phyloP scores from a whole-genome alignment of 75 land plant genomes.

The Gnetum montanum region DNA sequence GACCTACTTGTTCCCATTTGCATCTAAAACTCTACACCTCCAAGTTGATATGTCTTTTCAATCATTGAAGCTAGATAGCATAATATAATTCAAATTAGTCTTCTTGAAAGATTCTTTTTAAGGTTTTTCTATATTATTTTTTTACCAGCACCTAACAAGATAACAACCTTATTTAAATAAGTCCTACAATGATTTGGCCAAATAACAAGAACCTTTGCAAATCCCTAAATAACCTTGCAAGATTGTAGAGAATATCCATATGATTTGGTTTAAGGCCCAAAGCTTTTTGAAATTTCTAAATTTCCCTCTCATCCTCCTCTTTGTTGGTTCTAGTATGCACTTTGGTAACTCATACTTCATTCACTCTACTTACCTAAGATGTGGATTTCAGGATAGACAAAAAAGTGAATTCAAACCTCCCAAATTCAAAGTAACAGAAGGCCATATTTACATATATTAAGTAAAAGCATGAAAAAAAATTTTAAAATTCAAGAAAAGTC shows the following conservation, averaged over 20 bases:
- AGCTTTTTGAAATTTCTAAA: slow-evolving; percentile 84
- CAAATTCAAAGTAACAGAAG: no score
- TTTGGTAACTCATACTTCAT: no score
- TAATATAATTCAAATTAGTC: slow-evolving; percentile 90
- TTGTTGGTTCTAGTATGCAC: no score
- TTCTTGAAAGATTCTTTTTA: slow-evolving; percentile 90
- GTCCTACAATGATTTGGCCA: slow-evolving; percentile 87
- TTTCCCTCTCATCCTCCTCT: slow-evolving; percentile 88
- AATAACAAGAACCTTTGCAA: slow-evolving; percentile 64
- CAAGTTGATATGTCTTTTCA: slow-evolving; percentile 13
- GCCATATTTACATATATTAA: no score
- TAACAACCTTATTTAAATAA: slow-evolving; percentile 84
- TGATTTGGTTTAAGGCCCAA: slow-evolving; percentile 90
- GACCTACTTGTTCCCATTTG: slow-evolving; percentile 12
- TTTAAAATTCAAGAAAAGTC: no score
- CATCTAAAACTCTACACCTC: slow-evolving; percentile 4
- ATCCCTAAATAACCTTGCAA: slow-evolving; percentile 86
- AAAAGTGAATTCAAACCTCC: no score
- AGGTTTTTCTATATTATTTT: slow-evolving; percentile 76
- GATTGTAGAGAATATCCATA: slow-evolving; percentile 86
- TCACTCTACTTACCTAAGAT: no score
- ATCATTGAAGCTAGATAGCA: slow-evolving; percentile 38
- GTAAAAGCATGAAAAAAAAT: no score
- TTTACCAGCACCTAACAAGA: slow-evolving; percentile 87
- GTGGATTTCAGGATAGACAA: no score